Evolutionary conservation across 208 protist species (phyloP).

Genomic region (Leishmania amazonensis): DNA sequence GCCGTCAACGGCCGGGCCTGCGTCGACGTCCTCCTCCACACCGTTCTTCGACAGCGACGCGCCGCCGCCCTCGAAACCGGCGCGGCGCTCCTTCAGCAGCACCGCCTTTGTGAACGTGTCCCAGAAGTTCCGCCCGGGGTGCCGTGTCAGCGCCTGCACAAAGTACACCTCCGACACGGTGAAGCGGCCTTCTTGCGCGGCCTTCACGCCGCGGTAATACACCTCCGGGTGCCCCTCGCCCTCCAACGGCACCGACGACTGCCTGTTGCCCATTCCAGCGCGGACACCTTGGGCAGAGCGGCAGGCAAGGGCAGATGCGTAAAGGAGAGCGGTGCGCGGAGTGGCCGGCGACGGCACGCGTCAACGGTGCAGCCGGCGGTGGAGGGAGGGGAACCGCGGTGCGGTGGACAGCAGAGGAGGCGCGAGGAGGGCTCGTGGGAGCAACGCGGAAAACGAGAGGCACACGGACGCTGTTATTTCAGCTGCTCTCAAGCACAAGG

Average conservation of each 20-base stretch:
- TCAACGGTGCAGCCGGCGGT: neutral
- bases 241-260: slow-evolving; percentile 6
- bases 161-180: slow-evolving; percentile 31
- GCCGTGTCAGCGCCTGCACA: slow-evolving; percentile 14
- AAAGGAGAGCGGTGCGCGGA: neutral
- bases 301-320: neutral
- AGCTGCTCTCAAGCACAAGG: neutral
- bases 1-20: neutral
- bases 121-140: slow-evolving; percentile 26
- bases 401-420: neutral
- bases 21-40: neutral
- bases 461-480: neutral
- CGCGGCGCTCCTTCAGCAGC: neutral
- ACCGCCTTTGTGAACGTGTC: slow-evolving; percentile 1
- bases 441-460: neutral
- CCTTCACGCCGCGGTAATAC: slow-evolving; percentile 24
- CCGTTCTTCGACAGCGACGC: neutral
- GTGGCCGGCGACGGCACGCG: neutral
- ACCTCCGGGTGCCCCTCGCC: slow-evolving; percentile 10
- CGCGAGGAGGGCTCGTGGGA: neutral
- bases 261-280: neutral
- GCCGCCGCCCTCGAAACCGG: neutral
- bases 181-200: slow-evolving; percentile 14
- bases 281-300: neutral
- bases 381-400: too few relatives aligned